phyloP scores from a whole-genome alignment of 2,329 filamentous ascomycete genomes.

The Pseudogymnoascus sp. region DNA sequence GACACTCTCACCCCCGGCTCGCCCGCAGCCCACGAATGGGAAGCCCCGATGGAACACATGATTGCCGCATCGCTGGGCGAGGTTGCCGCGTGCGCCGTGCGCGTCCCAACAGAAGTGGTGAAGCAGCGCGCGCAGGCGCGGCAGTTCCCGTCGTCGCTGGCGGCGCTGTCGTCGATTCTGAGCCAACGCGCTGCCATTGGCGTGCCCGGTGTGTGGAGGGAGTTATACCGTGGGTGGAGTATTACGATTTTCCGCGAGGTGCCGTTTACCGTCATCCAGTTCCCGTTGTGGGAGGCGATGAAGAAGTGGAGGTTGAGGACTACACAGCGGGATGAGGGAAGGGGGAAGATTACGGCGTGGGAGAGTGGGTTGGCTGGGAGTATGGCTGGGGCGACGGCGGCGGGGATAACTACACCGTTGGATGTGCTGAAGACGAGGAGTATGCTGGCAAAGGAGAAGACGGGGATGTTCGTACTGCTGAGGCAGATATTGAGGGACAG shows the following conservation, averaged over 20 bases:
- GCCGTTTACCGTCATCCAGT: conserved; percentile 94
- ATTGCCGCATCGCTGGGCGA: conserved; percentile 78
- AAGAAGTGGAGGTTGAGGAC: conserved; percentile 59
- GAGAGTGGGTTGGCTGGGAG: conserved; percentile 85
- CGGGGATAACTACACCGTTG: conserved; percentile 81
- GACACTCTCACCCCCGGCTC: conserved; percentile 29
- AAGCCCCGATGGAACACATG: conserved; percentile 58
- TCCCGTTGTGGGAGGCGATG: conserved; percentile 91
- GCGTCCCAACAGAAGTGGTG: conserved; percentile 92
- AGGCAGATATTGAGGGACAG: conserved; percentile 55
- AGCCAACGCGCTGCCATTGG: conserved; percentile 37
- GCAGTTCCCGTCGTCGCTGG: conserved; percentile 62
- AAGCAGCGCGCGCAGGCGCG: conserved; percentile 94
- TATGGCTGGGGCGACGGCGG: conserved; percentile 74
- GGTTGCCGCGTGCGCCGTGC: conserved; percentile 81
- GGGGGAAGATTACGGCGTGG: conserved; percentile 51
- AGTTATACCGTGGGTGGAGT: conserved; percentile 85
- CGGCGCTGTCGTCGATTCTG: conserved; percentile 64
- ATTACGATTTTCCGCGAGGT: conserved; percentile 95
- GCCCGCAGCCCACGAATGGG: conserved; percentile 26
- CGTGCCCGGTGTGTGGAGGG: conserved; percentile 58
- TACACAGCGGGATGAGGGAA: conserved; percentile 28
- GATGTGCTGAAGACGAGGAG: conserved; percentile 96
- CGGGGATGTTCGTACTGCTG: conserved; percentile 52
- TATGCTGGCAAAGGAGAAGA: conserved; percentile 73